Conservation (phyloP, 306 rosid species). For the Ammopiptanthus mongolicus region DNA sequence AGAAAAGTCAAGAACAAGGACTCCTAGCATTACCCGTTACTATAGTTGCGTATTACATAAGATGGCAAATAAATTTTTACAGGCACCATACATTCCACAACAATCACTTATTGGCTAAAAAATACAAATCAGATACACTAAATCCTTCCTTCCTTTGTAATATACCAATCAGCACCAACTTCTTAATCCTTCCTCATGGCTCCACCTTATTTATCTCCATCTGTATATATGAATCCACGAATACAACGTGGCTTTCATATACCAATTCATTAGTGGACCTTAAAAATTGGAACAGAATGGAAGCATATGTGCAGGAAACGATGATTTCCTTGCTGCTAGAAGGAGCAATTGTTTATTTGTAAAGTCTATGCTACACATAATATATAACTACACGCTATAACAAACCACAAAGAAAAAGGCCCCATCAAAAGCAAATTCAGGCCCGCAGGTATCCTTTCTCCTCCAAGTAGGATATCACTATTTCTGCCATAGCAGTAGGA, state of each 20-base stretch:
- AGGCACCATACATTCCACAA: not conserved
- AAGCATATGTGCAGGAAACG: slow-evolving; percentile 53
- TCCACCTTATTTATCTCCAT: slow-evolving; percentile 27
- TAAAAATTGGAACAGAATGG: slow-evolving; percentile 14
- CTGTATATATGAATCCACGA: not conserved
- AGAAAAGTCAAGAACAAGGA: not conserved
- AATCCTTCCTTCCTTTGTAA: not conserved
- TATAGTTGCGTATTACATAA: not conserved
- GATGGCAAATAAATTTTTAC: not conserved
- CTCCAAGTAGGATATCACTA: slow-evolving; percentile 67
- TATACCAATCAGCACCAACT: slow-evolving; percentile 6
- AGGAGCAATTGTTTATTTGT: slow-evolving; percentile 10
- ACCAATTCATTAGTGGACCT: not conserved
- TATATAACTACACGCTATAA: not conserved
- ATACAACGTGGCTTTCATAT: not conserved
- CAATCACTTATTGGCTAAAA: not conserved
- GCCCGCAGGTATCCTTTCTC: slow-evolving; percentile 66
- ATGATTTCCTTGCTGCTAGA: slow-evolving; percentile 56
- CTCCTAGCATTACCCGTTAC: not conserved
- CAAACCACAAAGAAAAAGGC: slow-evolving; percentile 21
- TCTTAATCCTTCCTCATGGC: slow-evolving; percentile 18
- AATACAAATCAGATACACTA: slow-evolving; percentile 10
- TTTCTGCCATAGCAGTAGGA: slow-evolving; percentile 59
- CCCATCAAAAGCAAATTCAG: slow-evolving; percentile 30
- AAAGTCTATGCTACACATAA: slow-evolving; percentile 14